phyloP scores from a whole-genome alignment of 768 basidiomycete species.

The Leccinum barrowsii region DNA sequence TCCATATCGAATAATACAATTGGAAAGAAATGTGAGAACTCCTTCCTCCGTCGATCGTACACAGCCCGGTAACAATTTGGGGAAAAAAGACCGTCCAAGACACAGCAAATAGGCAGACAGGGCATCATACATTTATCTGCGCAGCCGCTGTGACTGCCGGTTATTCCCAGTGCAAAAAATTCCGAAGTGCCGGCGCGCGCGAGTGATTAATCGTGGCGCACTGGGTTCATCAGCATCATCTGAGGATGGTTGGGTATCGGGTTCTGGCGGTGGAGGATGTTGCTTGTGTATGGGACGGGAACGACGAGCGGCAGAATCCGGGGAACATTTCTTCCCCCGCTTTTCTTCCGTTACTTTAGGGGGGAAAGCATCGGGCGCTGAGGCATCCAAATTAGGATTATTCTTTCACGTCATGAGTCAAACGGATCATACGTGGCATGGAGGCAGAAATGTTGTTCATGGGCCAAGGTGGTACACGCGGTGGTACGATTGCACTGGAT shows the following conservation, averaged over 20 bases:
- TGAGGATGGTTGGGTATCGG: slow-evolving; percentile 1
- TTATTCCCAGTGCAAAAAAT: slow-evolving; percentile 38
- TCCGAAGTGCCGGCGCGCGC: slow-evolving; percentile 29
- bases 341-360: slow-evolving; percentile 15
- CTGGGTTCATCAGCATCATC: slow-evolving; percentile 8
- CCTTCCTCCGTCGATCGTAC: slow-evolving; percentile 7
- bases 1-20: slow-evolving; percentile 3
- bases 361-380: slow-evolving; percentile 39
- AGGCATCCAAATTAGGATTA: slow-evolving; percentile 11
- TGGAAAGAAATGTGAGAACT: neutral
- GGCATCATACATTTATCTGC: slow-evolving; percentile 4
- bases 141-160: slow-evolving; percentile 9
- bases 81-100: slow-evolving; percentile 3
- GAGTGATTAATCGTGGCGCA: slow-evolving; percentile 12
- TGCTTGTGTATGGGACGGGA: slow-evolving; percentile 28
- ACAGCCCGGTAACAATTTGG: slow-evolving; percentile 4
- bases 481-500: slow-evolving; percentile 8
- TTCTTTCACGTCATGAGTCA: neutral
- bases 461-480: slow-evolving; percentile 25
- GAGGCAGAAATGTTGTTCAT: slow-evolving; percentile 21
- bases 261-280: slow-evolving; percentile 14
- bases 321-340: slow-evolving; percentile 12
- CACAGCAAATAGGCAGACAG: neutral
- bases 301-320: slow-evolving; percentile 10
- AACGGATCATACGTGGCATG: slow-evolving; percentile 37